These are phyloP conservation scores for Penicillium nordicum DNA, from an alignment of 2,329 filamentous ascomycete species.

Conservation along the genomic window DNA sequence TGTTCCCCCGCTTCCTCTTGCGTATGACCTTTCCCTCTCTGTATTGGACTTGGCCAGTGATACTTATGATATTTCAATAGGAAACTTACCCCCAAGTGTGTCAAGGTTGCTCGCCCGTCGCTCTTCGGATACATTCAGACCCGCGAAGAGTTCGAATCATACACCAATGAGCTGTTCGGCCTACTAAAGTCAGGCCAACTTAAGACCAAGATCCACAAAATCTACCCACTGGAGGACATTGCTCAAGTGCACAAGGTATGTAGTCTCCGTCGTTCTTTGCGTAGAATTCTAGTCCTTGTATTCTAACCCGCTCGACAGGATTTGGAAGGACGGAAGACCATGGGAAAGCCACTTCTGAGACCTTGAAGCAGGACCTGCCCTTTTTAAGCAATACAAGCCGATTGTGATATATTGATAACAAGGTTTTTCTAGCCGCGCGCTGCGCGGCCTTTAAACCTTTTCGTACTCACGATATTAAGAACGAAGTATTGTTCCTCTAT, in stretches of 20 bases:
- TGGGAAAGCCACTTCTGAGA: conserved; percentile 76
- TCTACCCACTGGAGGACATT: conserved; percentile 72
- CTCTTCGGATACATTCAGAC: conserved; percentile 68
- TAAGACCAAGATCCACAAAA: conserved; percentile 69
- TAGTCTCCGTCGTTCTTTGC: background rate
- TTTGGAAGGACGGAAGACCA: conserved; percentile 76
- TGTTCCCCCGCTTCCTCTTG: conserved; percentile 65
- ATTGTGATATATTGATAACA: background rate
- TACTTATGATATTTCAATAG: conserved; percentile 17
- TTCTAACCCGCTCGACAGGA: conserved; percentile 47
- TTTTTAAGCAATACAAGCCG: background rate
- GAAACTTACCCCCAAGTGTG: conserved; percentile 67
- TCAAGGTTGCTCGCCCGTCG: conserved; percentile 70
- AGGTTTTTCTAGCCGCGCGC: no score
- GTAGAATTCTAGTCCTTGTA: background rate
- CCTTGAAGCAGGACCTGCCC: conserved; percentile 39
- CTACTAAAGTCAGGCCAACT: conserved; percentile 67
- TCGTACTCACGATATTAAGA: no score
- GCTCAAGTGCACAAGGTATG: conserved; percentile 62
- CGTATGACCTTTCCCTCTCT: conserved; percentile 46
- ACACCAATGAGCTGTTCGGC: conserved; percentile 68
- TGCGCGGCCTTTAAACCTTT: no score
- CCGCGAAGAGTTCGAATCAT: conserved; percentile 67
- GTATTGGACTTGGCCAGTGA: background rate
- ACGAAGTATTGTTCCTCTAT: no score